A percentile compares a stretch with the other conserved stretches of the same genome.
These are phyloP conservation scores for Hsuehochloa calcarea DNA, from an alignment of 176 grass and related monocot species.

Conservation along the genomic window DNA sequence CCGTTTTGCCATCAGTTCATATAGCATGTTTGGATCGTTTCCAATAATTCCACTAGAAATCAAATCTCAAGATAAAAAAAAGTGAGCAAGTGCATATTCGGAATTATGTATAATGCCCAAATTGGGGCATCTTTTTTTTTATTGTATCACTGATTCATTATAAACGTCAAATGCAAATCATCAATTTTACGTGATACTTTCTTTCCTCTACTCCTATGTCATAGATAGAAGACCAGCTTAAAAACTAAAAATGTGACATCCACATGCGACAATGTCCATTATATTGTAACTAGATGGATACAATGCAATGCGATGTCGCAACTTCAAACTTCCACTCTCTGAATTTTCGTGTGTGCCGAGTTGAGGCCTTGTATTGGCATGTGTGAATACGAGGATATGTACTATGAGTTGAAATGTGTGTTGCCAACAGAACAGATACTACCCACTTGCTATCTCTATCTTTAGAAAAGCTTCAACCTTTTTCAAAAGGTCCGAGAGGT, in stretches of 20 bases:
- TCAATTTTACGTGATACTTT: too few relatives aligned
- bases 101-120: background rate
- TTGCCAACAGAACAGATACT: background rate
- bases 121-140: too few relatives aligned
- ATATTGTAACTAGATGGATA: background rate
- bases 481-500: background rate
- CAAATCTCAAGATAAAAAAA: background rate
- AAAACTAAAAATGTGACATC: too few relatives aligned
- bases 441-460: background rate
- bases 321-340: background rate
- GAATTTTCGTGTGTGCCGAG: background rate
- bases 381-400: too few relatives aligned
- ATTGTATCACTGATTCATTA: background rate
- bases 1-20: background rate
- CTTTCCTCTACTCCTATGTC: too few relatives aligned
- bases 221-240: too few relatives aligned
- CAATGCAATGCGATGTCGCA: background rate
- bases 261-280: too few relatives aligned
- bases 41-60: background rate
- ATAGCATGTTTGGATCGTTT: background rate
- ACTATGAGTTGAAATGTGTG: too few relatives aligned
- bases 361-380: background rate
- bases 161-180: too few relatives aligned
- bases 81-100: background rate
- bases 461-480: background rate